Evolutionary conservation across 2,329 filamentous ascomycete species (phyloP), one percentile per base, ranked within the genome.

Genomic region (Rutstroemia sp.): DNA sequence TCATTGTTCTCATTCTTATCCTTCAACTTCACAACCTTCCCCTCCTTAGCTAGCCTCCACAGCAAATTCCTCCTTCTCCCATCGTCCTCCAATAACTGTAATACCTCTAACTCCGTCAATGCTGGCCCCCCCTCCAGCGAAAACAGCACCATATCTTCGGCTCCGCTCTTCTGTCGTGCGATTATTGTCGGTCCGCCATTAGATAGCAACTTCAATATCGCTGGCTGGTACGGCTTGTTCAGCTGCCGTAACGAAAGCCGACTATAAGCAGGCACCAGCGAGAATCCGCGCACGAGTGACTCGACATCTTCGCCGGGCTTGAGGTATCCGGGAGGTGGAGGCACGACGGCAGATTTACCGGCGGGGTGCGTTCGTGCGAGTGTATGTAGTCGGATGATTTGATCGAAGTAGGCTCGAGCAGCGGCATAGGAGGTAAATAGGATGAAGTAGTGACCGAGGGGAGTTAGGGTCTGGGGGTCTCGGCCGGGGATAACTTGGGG

Each of bases 371-470:
- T 49, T 42, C 38, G 46, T 17, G 46, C 19, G 9, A 83, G 68
- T 14, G 67, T 66, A 68, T 81, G 78, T 16, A 87, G 71, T 5
- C 77, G 72, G 8, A 70, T 65, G 0, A 78, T 76, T 58, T 83
- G 79, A 23, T 76, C 73, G 53, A 80, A 77, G 69, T 88, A 92
- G 42, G 79, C 75, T 7, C 73, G 68, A 0, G 87, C 87, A 12
- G 83, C 79, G n/a, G 75, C 72, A 17, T 73, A 66, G 21, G 75
- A 78, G 59, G 79, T 75, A 74, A 92, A 92, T 54, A 88, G 75
- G 55, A 92, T 73, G 70, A 81, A 84, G 72, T 91, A 92, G 64
- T 78, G 78, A 57, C 82, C 83, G 1, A 80, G 70, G 4, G 83
- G 80, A 57, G 82, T 80, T 50, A 89, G 76, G 9, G 84, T 88